Conservation (phyloP, 257 asterid genomes). For the Jacaranda copaia region DNA sequence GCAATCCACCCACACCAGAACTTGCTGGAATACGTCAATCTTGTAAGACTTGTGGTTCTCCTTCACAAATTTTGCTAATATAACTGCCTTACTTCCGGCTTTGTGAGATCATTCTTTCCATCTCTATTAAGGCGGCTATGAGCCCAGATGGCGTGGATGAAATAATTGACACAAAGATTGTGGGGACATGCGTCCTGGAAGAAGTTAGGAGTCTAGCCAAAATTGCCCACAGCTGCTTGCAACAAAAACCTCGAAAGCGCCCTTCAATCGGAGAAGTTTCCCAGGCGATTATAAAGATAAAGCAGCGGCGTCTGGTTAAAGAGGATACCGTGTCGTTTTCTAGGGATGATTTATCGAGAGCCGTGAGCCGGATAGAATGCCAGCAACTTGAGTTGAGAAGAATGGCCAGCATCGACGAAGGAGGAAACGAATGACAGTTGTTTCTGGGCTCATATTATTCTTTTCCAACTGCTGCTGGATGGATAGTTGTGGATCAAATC, state of each 20-base stretch:
- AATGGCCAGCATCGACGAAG: conserved; percentile 60
- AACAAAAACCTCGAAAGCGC: conserved; percentile 70
- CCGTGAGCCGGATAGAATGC: conserved; percentile 63
- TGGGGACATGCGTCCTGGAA: conserved; percentile 67
- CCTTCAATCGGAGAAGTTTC: conserved; percentile 85
- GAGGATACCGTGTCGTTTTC: conserved; percentile 76
- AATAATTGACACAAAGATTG: conserved; percentile 77
- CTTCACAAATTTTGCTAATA: not conserved
- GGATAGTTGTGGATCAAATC: not conserved
- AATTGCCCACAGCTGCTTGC: conserved; percentile 79
- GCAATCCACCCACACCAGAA: conserved; percentile 99
- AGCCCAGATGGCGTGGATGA: conserved; percentile 92
- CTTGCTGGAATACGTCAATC: conserved; percentile 92
- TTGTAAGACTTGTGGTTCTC: conserved; percentile 59
- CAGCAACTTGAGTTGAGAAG: conserved; percentile 80
- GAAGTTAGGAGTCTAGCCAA: conserved; percentile 80
- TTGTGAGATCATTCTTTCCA: conserved; percentile 1
- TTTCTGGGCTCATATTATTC: conserved; percentile 13
- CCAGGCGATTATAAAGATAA: conserved; percentile 76
- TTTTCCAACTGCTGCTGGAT: conserved; percentile 9
- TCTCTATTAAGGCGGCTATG: conserved; percentile 72
- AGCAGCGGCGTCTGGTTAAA: conserved; percentile 61
- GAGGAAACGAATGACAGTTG: conserved; percentile 38
- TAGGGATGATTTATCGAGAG: conserved; percentile 68
- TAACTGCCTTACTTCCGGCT: not conserved